Conservation (phyloP, 2,329 filamentous ascomycete species). For the Alternaria tenuissima region DNA sequence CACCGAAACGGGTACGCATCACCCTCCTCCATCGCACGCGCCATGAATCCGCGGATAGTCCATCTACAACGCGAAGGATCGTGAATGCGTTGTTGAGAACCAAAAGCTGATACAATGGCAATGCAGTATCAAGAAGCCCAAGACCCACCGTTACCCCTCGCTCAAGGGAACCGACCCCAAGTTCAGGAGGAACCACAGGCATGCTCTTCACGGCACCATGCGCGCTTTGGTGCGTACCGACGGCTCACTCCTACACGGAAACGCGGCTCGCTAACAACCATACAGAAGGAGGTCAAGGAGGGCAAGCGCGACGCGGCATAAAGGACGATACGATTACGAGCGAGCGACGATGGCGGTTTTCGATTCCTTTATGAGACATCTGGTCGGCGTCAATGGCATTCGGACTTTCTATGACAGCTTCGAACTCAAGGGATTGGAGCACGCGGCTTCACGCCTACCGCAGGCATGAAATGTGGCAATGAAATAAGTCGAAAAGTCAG, state of each 20-base stretch:
- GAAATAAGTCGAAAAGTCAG: slow-evolving; percentile 49
- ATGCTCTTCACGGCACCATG: slow-evolving; percentile 98
- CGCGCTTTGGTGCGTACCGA: slow-evolving; percentile 84
- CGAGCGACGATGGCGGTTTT: slow-evolving; percentile 47
- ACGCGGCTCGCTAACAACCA: slow-evolving; percentile 34
- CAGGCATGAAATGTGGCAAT: slow-evolving; percentile 51
- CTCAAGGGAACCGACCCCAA: slow-evolving; percentile 99
- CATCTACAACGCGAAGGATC: neutral
- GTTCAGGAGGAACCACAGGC: slow-evolving; percentile 99
- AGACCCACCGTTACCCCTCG: slow-evolving; percentile 98
- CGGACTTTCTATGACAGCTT: slow-evolving; percentile 49
- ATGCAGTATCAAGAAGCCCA: slow-evolving; percentile 98
- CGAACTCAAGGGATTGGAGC: slow-evolving; percentile 46
- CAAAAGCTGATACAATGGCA: slow-evolving; percentile 29
- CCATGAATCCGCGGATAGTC: slow-evolving; percentile 6
- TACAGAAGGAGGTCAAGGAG: slow-evolving; percentile 96
- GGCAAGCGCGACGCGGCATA: slow-evolving; percentile 91
- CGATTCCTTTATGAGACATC: slow-evolving; percentile 52
- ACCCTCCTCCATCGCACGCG: slow-evolving; percentile 22
- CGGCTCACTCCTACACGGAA: neutral
- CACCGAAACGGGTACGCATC: slow-evolving; percentile 94
- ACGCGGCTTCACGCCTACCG: slow-evolving; percentile 39
- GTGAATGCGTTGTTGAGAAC: slow-evolving; percentile 9
- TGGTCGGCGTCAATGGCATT: slow-evolving; percentile 54
- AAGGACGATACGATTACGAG: slow-evolving; percentile 49